Conservation (phyloP, 2,329 filamentous ascomycete species). For the Fusarium armeniacum region DNA sequence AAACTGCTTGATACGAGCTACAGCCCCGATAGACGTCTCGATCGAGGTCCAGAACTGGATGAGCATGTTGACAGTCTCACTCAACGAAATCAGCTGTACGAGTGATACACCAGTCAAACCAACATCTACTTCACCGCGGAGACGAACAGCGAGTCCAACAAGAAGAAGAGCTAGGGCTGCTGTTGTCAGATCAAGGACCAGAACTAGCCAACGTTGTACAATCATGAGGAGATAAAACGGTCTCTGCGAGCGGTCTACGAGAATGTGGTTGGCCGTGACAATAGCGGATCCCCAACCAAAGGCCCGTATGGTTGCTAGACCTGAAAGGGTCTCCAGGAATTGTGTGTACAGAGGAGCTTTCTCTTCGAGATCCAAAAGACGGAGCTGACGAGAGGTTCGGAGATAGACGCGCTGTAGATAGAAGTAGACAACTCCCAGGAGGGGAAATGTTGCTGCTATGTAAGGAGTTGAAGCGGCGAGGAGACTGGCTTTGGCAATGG, state of each 20-base stretch:
- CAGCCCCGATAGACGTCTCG: constrained; percentile 56
- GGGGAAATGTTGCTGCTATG: constrained; percentile 60
- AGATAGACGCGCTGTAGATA: constrained; percentile 60
- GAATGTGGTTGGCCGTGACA: constrained; percentile 59
- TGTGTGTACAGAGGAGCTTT: constrained; percentile 58
- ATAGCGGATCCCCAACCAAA: constrained; percentile 63
- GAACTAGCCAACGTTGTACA: constrained; percentile 69
- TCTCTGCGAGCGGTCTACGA: constrained; percentile 67
- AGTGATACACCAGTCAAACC: constrained; percentile 55
- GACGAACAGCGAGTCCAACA: constrained; percentile 61
- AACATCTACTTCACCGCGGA: constrained; percentile 47
- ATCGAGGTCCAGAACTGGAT: constrained; percentile 57
- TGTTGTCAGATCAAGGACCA: constrained; percentile 66
- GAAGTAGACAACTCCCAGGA: constrained; percentile 59
- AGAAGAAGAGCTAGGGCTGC: constrained; percentile 62
- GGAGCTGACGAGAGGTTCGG: constrained; percentile 59
- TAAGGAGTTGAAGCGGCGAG: constrained; percentile 48
- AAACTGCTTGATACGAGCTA: constrained; percentile 55
- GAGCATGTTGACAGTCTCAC: constrained; percentile 54
- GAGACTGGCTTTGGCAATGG: constrained; percentile 47
- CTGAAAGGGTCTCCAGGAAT: constrained; percentile 63
- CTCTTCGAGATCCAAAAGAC: constrained; percentile 59
- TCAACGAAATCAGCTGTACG: constrained; percentile 52
- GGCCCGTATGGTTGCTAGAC: constrained; percentile 65
- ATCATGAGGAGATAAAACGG: constrained; percentile 70